Base-by-base conservation (phyloP, 768 basidiomycete genomes). In the Auricularia sp. region DNA sequence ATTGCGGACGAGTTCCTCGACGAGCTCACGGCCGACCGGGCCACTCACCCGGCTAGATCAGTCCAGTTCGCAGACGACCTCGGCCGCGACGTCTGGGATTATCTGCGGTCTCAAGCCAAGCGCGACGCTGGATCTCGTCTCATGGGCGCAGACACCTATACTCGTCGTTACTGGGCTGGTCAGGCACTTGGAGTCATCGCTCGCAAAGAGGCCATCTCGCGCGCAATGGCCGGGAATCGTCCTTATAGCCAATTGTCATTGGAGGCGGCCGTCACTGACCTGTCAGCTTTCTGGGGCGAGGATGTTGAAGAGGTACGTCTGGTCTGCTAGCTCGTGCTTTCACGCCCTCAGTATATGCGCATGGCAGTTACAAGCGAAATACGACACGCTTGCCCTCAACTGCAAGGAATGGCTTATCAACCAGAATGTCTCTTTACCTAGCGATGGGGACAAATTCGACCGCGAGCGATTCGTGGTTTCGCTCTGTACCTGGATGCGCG, bases 81-180 rank as follows among this genome's bases (percentile, higher is more conserved):
- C 68, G 77, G 77, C 11, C 78, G 82, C 66, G 86, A 87, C 66
- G 77, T 81, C 45, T 87, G 83, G 83, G 82, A 86, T 69, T 72
- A 78, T 62, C 56, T 59, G 24, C 14, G 6, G 7, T 33, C 24
- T 7, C 24, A 59, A 14, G 56, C 56, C 1, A 14, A 33, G 4
- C 24, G 29, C 14, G 34, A 59, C 34, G 56, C 24, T 8, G 56
- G 29, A 21, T 14, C 24, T 14, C 21, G 24, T 4, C 56, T 59
- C 34, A 7, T 2, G 6, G 56, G 56, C 10, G 62, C 65, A 59
- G 69, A 65, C 16, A 67, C 62, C 61, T 64, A 81, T 29, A 79
- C 82, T 6, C 75, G 78, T 18, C 73, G 78, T 21, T 85, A 77
- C 70, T 86, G 85, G 83, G 83, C 84, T 8, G 71, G 71, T 44